These are phyloP conservation scores for Populus nigra DNA, from an alignment of 345 rosid genomes.

Conservation along the genomic window DNA sequence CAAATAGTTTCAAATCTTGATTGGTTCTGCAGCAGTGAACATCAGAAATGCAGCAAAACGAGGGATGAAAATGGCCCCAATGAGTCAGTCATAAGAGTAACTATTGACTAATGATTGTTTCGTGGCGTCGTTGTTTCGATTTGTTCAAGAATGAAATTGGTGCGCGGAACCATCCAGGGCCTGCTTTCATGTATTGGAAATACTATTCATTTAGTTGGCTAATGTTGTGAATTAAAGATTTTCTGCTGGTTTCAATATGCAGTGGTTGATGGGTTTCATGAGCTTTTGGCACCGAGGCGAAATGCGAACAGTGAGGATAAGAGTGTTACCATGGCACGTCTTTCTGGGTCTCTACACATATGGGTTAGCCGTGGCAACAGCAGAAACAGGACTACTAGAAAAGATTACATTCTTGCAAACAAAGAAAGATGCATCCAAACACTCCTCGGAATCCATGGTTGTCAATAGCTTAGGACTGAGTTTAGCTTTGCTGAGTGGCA, in stretches of 20 bases:
- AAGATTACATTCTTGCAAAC: constrained; percentile 68
- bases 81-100: neutral
- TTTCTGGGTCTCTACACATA: constrained; percentile 87
- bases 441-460: constrained; percentile 59
- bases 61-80: too few relatives aligned
- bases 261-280: constrained; percentile 88
- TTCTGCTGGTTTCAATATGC: constrained; percentile 22
- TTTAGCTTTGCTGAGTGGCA: constrained; percentile 64
- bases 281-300: constrained; percentile 90
- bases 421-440: constrained; percentile 39
- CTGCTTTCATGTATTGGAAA: neutral
- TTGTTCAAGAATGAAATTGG: neutral
- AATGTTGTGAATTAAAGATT: neutral
- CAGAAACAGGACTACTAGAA: constrained; percentile 84
- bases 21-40: neutral
- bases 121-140: neutral
- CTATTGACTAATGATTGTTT: neutral
- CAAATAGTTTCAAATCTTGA: neutral
- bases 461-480: constrained; percentile 68
- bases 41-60: neutral
- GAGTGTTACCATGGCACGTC: constrained; percentile 83
- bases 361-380: constrained; percentile 77
- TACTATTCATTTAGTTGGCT: neutral
- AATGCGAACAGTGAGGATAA: constrained; percentile 47
- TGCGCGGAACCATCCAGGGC: neutral